Evolutionary conservation across 257 asterid genomes (phyloP).

Genomic region (Linaria vulgaris): DNA sequence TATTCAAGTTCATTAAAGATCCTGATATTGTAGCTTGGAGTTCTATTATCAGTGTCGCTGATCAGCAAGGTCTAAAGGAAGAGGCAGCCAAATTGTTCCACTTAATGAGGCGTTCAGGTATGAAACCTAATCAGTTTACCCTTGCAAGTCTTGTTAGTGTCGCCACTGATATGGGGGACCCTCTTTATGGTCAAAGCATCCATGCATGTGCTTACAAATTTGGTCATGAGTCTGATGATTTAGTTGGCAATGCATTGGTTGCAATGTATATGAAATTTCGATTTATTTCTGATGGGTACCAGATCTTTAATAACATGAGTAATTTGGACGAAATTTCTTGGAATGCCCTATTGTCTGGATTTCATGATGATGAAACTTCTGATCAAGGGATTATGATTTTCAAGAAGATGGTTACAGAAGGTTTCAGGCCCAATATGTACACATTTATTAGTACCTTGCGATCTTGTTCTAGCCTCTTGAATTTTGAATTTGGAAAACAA

Average conservation of each 20-base stretch:
- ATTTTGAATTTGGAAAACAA: conserved; percentile 62
- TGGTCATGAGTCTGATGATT: conserved; percentile 52
- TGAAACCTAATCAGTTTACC: conserved; percentile 74
- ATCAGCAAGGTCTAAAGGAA: conserved; percentile 66
- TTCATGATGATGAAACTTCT: conserved; percentile 49
- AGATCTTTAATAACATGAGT: conserved; percentile 49
- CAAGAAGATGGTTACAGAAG: conserved; percentile 59
- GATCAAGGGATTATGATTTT: conserved; percentile 54
- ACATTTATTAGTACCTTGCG: conserved; percentile 67
- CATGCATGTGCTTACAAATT: conserved; percentile 71
- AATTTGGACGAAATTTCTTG: conserved; percentile 63
- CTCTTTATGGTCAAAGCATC: conserved; percentile 56
- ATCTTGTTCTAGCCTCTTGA: conserved; percentile 55
- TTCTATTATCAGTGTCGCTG: conserved; percentile 65
- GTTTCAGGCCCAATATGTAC: conserved; percentile 64
- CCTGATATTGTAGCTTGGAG: conserved; percentile 87
- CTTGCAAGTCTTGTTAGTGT: conserved; percentile 64
- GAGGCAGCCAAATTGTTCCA: conserved; percentile 63
- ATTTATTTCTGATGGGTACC: conserved; percentile 48
- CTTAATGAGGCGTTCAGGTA: conserved; percentile 58
- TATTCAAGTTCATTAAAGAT: conserved; percentile 49
- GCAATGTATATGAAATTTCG: conserved; percentile 78
- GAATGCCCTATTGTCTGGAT: conserved; percentile 78
- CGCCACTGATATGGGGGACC: conserved; percentile 59
- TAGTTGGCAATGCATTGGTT: conserved; percentile 69